Conservation (phyloP, 495 filamentous ascomycete genomes). For the Neohortaea acidophila region DNA sequence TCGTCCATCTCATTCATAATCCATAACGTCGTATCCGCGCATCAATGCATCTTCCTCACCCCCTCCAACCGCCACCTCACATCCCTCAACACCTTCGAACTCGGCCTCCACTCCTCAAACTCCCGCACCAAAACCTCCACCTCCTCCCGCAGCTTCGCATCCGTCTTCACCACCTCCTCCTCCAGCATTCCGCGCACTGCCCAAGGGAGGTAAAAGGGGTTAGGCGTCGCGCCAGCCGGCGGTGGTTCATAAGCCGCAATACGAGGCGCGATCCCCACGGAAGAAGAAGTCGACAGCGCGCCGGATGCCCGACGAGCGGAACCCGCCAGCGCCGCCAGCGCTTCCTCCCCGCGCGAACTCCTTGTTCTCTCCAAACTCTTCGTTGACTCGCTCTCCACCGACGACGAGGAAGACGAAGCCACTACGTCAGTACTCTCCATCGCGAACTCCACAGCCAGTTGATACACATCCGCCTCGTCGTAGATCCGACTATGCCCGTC, state of each 20-base stretch:
- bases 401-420: background rate
- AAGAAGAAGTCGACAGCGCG: constrained; percentile 5
- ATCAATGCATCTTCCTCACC: constrained; percentile 64
- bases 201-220: constrained; percentile 87
- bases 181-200: constrained; percentile 85
- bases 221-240: constrained; percentile 18
- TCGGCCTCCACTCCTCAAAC: constrained; percentile 89
- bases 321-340: constrained; percentile 7
- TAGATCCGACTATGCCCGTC: constrained; percentile 91
- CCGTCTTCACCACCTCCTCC: constrained; percentile 75
- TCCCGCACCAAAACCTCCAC: constrained; percentile 63
- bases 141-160: constrained; percentile 49
- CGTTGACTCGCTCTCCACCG: background rate
- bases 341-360: too few species aligned
- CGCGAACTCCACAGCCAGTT: constrained; percentile 69
- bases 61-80: constrained; percentile 92
- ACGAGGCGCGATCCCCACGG: constrained; percentile 14
- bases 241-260: constrained; percentile 18
- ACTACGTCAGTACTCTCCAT: constrained; percentile 54
- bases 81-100: constrained; percentile 79
- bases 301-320: too few species aligned
- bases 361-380: background rate
- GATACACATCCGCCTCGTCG: constrained; percentile 78
- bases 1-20: too few species aligned
- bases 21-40: background rate